Conservation (phyloP, 2,329 filamentous ascomycete genomes). For the Pleomassaria siparia region DNA sequence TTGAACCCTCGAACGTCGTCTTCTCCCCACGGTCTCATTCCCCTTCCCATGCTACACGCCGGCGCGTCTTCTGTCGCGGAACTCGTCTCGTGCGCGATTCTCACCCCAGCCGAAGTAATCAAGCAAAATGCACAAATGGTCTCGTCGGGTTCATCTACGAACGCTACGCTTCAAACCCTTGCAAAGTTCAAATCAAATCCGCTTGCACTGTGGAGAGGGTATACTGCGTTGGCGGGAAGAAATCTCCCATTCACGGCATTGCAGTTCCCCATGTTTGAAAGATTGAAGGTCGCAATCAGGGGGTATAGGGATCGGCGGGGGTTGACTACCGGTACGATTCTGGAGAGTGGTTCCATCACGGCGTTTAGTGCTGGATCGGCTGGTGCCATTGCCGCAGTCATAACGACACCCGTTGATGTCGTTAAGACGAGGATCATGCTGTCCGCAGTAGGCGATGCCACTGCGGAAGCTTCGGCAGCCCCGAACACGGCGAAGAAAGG, state of each 20-base stretch:
- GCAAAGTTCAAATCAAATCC: slow-evolving; percentile 58
- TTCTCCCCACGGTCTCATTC: slow-evolving; percentile 50
- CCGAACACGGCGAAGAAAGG: not conserved
- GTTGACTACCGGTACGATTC: slow-evolving; percentile 47
- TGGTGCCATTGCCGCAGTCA: slow-evolving; percentile 71
- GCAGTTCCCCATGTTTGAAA: slow-evolving; percentile 86
- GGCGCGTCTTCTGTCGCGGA: slow-evolving; percentile 75
- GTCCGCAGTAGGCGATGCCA: slow-evolving; percentile 40
- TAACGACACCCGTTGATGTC: slow-evolving; percentile 90
- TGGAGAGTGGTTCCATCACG: slow-evolving; percentile 71
- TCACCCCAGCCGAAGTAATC: slow-evolving; percentile 86
- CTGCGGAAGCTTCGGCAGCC: slow-evolving; percentile 8
- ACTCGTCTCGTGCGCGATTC: slow-evolving; percentile 79
- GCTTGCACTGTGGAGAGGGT: slow-evolving; percentile 66
- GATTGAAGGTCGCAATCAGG: slow-evolving; percentile 59
- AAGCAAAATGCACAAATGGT: slow-evolving; percentile 95
- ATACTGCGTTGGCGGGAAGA: slow-evolving; percentile 76
- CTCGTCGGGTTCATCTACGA: slow-evolving; percentile 36
- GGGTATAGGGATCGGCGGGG: slow-evolving; percentile 45
- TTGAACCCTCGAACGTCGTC: slow-evolving; percentile 48
- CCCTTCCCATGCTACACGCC: slow-evolving; percentile 70
- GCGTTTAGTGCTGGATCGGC: slow-evolving; percentile 72
- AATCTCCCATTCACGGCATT: slow-evolving; percentile 87
- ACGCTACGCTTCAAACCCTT: slow-evolving; percentile 60
- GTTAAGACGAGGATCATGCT: slow-evolving; percentile 91